phyloP scores from a whole-genome alignment of 257 asterid species.

The Jasminum sambac region DNA sequence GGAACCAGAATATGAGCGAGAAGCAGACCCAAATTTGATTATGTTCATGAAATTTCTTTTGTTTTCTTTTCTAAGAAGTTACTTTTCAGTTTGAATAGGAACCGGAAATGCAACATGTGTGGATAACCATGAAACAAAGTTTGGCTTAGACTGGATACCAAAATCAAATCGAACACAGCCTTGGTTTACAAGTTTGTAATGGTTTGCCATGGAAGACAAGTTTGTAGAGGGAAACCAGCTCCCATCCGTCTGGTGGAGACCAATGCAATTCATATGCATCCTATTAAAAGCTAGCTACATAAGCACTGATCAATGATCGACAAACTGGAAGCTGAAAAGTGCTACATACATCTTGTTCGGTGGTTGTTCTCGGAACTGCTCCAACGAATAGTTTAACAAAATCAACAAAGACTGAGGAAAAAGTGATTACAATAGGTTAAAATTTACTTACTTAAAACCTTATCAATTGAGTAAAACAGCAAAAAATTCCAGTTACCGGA shows the following conservation, averaged over 20 bases:
- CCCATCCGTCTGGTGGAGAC: background rate
- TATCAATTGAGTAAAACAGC: background rate
- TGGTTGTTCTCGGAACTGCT: constrained; percentile 59
- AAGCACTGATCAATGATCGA: background rate
- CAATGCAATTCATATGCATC: background rate
- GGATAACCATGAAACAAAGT: no score
- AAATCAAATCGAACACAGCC: background rate
- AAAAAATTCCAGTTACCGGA: constrained; percentile 27
- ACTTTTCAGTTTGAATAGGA: no score
- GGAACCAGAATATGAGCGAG: no score
- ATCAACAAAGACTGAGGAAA: constrained; percentile 42
- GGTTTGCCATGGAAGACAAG: no score
- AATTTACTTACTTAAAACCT: background rate
- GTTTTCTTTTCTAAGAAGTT: no score
- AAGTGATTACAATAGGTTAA: background rate
- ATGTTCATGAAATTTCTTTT: background rate
- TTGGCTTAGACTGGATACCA: no score
- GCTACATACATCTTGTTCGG: constrained; percentile 66
- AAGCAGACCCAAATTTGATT: background rate
- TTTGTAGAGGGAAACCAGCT: no score
- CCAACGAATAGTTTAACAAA: constrained; percentile 72
- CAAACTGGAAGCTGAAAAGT: background rate
- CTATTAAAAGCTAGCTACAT: background rate
- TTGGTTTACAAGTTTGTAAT: background rate
- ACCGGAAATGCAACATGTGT: no score